These are phyloP conservation scores for Metschnikowia bowlesiae DNA, from an alignment of 805 yeast species.

Conservation along the genomic window DNA sequence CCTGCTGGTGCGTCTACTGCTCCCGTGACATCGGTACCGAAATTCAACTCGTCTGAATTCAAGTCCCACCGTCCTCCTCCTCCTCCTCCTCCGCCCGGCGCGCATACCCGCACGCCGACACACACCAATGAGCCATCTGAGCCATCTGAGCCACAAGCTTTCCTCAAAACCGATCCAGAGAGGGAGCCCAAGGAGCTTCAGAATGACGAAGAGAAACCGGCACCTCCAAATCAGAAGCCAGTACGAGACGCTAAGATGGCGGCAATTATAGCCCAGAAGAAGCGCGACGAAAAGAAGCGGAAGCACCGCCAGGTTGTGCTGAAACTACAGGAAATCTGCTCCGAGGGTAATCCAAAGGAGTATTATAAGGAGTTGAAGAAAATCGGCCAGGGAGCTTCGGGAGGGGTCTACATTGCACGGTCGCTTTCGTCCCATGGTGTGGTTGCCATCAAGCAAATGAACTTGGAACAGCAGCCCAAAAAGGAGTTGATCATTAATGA, in stretches of 20 bases:
- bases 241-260: slow-evolving; percentile 51
- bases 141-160: not conserved
- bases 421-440: slow-evolving; percentile 29
- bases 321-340: slow-evolving; percentile 70
- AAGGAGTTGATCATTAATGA: slow-evolving; percentile 76
- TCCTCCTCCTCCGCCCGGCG: slow-evolving; percentile 40
- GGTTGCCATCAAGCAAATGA: slow-evolving; percentile 97
- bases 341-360: slow-evolving; percentile 77
- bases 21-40: slow-evolving; percentile 29
- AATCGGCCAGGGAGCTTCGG: slow-evolving; percentile 98
- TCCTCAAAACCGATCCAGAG: slow-evolving; percentile 8
- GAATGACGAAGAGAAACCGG: slow-evolving; percentile 6
- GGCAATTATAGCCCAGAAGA: slow-evolving; percentile 55
- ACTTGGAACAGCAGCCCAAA: slow-evolving; percentile 88
- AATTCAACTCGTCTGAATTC: slow-evolving; percentile 26
- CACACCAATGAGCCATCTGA: not conserved
- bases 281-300: slow-evolving; percentile 73
- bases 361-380: slow-evolving; percentile 67
- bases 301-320: slow-evolving; percentile 68
- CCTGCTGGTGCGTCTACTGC: slow-evolving; percentile 32
- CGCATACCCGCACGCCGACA: slow-evolving; percentile 2
- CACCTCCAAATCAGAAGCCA: slow-evolving; percentile 24
- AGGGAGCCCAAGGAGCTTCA: slow-evolving; percentile 11
- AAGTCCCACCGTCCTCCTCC: slow-evolving; percentile 40
- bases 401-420: slow-evolving; percentile 91